A percentile compares a stretch with the other conserved stretches of the same genome.
phyloP scores from a whole-genome alignment of 2,329 filamentous ascomycete species.

The Ascochyta clinopodiicola region DNA sequence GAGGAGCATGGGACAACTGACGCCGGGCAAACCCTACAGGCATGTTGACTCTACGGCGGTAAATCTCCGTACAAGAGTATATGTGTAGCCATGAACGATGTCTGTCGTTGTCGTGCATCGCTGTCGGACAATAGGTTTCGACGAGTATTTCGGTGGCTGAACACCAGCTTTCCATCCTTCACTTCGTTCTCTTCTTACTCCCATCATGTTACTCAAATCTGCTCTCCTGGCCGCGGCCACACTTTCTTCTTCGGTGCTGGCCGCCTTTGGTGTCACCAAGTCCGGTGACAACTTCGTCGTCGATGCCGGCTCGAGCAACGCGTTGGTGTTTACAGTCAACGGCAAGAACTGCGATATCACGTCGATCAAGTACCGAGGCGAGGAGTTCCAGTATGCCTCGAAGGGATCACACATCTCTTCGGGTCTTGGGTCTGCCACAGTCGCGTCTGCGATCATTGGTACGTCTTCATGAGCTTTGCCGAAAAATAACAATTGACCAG shows the following conservation, averaged over 20 bases:
- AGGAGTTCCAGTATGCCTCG: constrained; percentile 63
- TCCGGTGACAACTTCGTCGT: constrained; percentile 40
- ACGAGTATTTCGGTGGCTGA: constrained; percentile 3
- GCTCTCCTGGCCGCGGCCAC: constrained; percentile 34
- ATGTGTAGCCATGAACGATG: constrained; percentile 10
- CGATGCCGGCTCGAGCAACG: constrained; percentile 43
- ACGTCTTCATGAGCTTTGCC: constrained; percentile 8
- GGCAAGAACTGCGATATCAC: constrained; percentile 67
- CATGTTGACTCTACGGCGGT: background rate
- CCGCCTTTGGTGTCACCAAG: constrained; percentile 47
- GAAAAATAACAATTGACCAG: background rate
- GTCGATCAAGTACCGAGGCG: constrained; percentile 66
- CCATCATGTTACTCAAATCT: constrained; percentile 36
- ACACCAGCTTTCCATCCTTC: background rate
- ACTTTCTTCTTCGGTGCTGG: constrained; percentile 36
- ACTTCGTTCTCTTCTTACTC: background rate
- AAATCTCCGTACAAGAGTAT: constrained; percentile 2
- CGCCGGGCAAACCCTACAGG: constrained; percentile 20
- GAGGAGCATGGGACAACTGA: constrained; percentile 27
- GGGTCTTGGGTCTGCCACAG: constrained; percentile 64
- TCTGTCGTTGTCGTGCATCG: background rate
- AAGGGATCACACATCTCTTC: constrained; percentile 65
- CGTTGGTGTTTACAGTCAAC: constrained; percentile 44
- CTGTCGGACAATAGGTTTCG: background rate
- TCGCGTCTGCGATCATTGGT: constrained; percentile 52